Evolutionary conservation across 805 yeast genomes (phyloP).

Genomic region (Saccharomyces kudriavzevii): DNA sequence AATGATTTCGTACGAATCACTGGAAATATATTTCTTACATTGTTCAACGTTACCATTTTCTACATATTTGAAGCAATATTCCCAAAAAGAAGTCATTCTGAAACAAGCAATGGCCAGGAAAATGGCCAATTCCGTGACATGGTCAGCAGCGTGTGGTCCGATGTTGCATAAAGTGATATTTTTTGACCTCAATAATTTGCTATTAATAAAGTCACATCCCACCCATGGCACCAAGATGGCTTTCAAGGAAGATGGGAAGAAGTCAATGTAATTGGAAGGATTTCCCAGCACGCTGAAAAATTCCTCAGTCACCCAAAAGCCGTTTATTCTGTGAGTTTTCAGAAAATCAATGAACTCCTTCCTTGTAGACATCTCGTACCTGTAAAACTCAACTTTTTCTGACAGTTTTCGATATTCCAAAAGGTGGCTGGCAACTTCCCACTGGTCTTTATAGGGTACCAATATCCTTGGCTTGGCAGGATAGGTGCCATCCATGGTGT

Average conservation of each 20-base stretch:
- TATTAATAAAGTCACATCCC: slow-evolving; percentile 50
- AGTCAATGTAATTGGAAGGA: slow-evolving; percentile 36
- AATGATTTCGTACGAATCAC: slow-evolving; percentile 7
- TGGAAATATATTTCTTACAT: slow-evolving; percentile 36
- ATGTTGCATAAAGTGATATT: slow-evolving; percentile 55
- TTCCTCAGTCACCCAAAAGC: slow-evolving; percentile 49
- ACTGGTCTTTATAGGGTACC: slow-evolving; percentile 29
- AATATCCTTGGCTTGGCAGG: slow-evolving; percentile 21
- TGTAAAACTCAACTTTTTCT: slow-evolving; percentile 33
- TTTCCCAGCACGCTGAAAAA: slow-evolving; percentile 41
- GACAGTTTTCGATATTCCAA: slow-evolving; percentile 41
- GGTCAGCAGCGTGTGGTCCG: slow-evolving; percentile 49
- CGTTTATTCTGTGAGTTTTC: slow-evolving; percentile 36
- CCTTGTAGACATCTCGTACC: slow-evolving; percentile 36
- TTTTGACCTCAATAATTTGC: slow-evolving; percentile 34
- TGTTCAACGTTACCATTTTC: slow-evolving; percentile 37
- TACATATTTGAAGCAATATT: slow-evolving; percentile 33
- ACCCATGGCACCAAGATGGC: slow-evolving; percentile 51
- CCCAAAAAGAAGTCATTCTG: slow-evolving; percentile 47
- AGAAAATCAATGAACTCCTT: slow-evolving; percentile 38
- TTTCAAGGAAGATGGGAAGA: slow-evolving; percentile 41
- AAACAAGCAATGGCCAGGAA: slow-evolving; percentile 50
- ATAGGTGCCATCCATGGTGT: background rate
- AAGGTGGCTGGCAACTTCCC: slow-evolving; percentile 40
- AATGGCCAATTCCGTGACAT: slow-evolving; percentile 68